Conservation (phyloP, 768 basidiomycete species). For the Lactifluus piperatus region DNA sequence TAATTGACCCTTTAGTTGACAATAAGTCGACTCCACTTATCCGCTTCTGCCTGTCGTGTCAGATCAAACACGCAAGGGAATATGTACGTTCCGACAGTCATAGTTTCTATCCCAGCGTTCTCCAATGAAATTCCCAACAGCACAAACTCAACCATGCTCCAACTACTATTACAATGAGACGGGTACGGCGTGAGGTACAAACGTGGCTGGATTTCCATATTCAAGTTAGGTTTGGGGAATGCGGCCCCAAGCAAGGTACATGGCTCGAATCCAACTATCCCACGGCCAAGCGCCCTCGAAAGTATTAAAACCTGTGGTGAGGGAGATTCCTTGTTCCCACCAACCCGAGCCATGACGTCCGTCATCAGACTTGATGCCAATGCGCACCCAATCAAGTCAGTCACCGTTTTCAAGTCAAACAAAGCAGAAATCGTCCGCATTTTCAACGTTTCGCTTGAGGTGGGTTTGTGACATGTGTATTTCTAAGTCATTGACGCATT, state of each 20-base stretch:
- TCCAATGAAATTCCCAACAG: too few relatives aligned
- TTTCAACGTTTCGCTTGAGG: conserved; percentile 42
- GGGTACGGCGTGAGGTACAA: background rate
- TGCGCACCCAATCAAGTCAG: conserved; percentile 41
- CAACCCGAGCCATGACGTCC: background rate
- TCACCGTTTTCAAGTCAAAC: conserved; percentile 47
- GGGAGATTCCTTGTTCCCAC: background rate
- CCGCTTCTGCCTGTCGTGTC: too few relatives aligned
- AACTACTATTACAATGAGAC: background rate
- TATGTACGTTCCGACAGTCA: too few relatives aligned
- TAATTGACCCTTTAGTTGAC: too few relatives aligned
- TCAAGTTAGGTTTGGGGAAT: too few relatives aligned
- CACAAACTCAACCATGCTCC: too few relatives aligned
- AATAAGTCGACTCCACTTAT: too few relatives aligned
- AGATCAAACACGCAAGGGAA: too few relatives aligned
- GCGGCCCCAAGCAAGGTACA: background rate
- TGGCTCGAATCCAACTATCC: background rate
- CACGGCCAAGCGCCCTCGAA: background rate
- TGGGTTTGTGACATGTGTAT: conserved; percentile 22
- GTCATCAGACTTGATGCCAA: conserved; percentile 18
- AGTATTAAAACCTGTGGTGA: background rate
- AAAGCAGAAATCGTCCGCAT: conserved; percentile 49
- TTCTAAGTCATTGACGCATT: too few relatives aligned
- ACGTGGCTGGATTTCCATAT: too few relatives aligned
- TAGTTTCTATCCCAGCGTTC: too few relatives aligned